Evolutionary conservation across 306 rosid genomes (phyloP).

Genomic region (Trifolium fragiferum): DNA sequence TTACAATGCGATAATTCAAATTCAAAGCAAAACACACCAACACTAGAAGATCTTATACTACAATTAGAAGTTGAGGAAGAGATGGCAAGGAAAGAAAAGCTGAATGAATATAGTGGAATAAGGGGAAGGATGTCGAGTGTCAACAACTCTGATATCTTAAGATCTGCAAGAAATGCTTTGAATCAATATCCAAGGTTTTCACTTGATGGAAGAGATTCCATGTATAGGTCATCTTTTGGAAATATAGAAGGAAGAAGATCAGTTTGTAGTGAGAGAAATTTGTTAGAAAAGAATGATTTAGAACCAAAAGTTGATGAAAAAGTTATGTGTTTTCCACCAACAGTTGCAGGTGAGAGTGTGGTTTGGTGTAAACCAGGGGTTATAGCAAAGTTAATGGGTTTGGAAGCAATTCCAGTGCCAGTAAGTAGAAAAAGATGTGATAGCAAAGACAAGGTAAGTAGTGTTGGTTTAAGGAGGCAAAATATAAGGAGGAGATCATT

Average conservation of each 20-base stretch:
- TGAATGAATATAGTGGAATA: conserved; percentile 35
- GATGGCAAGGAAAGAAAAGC: conserved; percentile 59
- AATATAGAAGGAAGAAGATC: conserved; percentile 60
- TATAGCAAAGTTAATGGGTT: conserved; percentile 91
- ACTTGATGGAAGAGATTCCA: conserved; percentile 89
- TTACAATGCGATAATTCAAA: conserved; percentile 5
- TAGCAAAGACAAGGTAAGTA: conserved; percentile 46
- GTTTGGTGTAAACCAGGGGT: conserved; percentile 91
- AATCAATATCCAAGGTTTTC: conserved; percentile 95
- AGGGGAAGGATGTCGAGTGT: conserved; percentile 77
- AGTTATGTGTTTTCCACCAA: conserved; percentile 51
- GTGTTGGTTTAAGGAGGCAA: conserved; percentile 44
- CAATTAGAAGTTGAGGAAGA: conserved; percentile 77
- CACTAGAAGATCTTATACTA: conserved; percentile 72
- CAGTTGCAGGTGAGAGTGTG: conserved; percentile 75
- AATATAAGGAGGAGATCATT: conserved; percentile 52
- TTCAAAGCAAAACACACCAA: conserved; percentile 50
- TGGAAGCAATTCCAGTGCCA: conserved; percentile 82
- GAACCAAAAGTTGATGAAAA: conserved; percentile 31
- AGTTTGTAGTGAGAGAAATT: conserved; percentile 55
- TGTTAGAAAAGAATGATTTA: conserved; percentile 27
- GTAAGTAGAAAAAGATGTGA: conserved; percentile 38
- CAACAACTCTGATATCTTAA: conserved; percentile 75
- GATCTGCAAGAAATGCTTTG: conserved; percentile 88
- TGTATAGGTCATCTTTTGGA: conserved; percentile 81